phyloP scores from a whole-genome alignment of 176 grass and related monocot genomes.

The Musa acuminata region DNA sequence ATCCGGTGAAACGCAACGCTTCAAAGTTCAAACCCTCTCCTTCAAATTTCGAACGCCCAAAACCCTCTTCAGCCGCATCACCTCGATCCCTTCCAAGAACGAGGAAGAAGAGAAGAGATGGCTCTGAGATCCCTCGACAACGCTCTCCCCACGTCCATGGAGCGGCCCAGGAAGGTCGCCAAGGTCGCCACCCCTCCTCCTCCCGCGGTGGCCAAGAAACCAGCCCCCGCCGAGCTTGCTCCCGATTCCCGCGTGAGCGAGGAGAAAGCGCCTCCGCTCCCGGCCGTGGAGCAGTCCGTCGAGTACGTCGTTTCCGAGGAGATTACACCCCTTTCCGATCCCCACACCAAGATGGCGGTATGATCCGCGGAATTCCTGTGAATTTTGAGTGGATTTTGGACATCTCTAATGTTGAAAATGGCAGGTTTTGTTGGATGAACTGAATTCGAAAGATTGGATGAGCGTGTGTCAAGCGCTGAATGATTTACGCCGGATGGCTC shows the following conservation, averaged over 20 bases:
- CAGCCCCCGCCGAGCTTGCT: constrained; percentile 1
- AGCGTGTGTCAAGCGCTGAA: constrained; percentile 66
- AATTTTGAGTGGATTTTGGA: background rate
- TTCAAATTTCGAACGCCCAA: background rate
- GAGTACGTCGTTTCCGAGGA: constrained; percentile 69
- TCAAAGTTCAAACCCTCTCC: no score
- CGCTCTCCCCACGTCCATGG: constrained; percentile 39
- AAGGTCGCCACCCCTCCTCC: constrained; percentile 31
- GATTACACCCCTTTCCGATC: constrained; percentile 36
- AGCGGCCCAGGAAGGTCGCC: constrained; percentile 64
- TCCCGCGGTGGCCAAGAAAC: background rate
- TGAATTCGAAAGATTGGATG: constrained; percentile 88
- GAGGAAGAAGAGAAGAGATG: constrained; percentile 21
- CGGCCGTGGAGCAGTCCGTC: constrained; percentile 39
- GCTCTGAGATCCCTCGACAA: constrained; percentile 83
- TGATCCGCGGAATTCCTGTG: background rate
- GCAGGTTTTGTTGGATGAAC: constrained; percentile 40
- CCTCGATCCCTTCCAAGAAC: background rate
- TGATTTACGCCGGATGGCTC: constrained; percentile 55
- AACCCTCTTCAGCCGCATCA: background rate
- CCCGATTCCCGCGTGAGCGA: constrained; percentile 32
- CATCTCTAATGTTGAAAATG: background rate
- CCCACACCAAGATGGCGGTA: constrained; percentile 41
- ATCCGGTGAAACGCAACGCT: background rate
- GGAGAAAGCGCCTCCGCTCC: constrained; percentile 39